phyloP scores from a whole-genome alignment of 2,329 filamentous ascomycete species.

The Gremmenia infestans region DNA sequence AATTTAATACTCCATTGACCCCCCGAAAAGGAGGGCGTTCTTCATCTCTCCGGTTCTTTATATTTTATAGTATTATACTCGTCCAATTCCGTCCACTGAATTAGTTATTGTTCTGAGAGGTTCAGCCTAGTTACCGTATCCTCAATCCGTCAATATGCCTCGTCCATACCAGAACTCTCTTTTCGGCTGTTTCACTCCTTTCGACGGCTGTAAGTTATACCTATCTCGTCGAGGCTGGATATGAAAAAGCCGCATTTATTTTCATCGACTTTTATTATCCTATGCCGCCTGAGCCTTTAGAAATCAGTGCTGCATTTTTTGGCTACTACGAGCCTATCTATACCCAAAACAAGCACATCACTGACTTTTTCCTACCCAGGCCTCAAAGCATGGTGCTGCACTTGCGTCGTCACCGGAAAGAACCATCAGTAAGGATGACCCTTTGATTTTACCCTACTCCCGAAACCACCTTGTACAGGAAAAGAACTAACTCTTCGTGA shows the following conservation, averaged over 20 bases:
- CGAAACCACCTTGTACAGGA: too few species aligned
- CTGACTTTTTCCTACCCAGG: not conserved
- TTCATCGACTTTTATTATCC: not conserved
- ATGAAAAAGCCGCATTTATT: not conserved
- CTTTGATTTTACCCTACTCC: too few species aligned
- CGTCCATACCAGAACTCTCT: conserved; percentile 4
- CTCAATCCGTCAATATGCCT: conserved; percentile 2
- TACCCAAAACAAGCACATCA: too few species aligned
- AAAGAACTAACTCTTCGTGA: too few species aligned
- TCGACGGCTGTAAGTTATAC: conserved; percentile 1
- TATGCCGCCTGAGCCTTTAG: not conserved
- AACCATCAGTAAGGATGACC: not conserved
- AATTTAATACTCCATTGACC: not conserved
- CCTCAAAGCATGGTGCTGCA: conserved; percentile 6
- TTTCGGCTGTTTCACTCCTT: conserved; percentile 7
- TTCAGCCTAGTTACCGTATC: not conserved
- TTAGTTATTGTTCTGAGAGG: not conserved
- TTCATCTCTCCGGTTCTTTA: not conserved
- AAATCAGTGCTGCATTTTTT: too few species aligned
- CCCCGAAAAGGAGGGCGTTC: not conserved
- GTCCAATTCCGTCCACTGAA: not conserved
- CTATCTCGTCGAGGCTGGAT: not conserved
- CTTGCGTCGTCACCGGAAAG: conserved; percentile 6
- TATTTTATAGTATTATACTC: not conserved
- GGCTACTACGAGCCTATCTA: too few species aligned